Percentiles rank a stretch among this genome's conserved stretches.
Conservation (phyloP, 2,329 filamentous ascomycete species). For the Fusarium decemcellulare region DNA sequence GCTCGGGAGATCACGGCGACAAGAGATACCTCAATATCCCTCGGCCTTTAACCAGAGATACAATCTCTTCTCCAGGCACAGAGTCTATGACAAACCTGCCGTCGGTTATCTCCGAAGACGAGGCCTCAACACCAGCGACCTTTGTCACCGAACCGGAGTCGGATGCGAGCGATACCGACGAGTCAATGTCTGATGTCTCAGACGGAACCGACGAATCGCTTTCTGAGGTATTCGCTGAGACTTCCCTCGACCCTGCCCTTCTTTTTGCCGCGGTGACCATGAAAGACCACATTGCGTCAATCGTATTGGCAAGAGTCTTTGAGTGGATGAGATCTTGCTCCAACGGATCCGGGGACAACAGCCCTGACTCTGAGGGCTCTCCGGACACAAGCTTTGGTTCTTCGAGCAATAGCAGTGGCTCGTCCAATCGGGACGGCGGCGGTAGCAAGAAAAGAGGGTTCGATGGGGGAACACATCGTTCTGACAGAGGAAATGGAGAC, state of each 20-base stretch:
- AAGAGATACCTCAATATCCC: neutral
- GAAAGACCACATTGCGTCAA: constrained; percentile 21
- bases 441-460: constrained; percentile 25
- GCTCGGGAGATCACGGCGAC: neutral
- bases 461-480: constrained; percentile 2
- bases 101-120: constrained; percentile 2
- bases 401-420: neutral
- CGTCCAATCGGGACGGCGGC: neutral
- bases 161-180: constrained; percentile 22
- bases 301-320: constrained; percentile 11
- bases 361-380: neutral
- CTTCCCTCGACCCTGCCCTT: constrained; percentile 17
- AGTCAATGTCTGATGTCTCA: constrained; percentile 24
- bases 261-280: constrained; percentile 6
- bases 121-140: too few species aligned
- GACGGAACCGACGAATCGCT: constrained; percentile 31
- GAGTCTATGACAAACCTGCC: neutral
- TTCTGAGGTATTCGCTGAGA: constrained; percentile 22
- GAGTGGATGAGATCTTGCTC: constrained; percentile 26
- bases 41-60: neutral
- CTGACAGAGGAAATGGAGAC: constrained; percentile 20
- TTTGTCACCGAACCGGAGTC: too few species aligned
- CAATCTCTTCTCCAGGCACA: neutral
- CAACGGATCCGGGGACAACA: neutral
- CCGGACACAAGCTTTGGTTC: neutral